phyloP scores from a whole-genome alignment of 1,284 basidiomycete genomes.

The Pholiota adiposa region DNA sequence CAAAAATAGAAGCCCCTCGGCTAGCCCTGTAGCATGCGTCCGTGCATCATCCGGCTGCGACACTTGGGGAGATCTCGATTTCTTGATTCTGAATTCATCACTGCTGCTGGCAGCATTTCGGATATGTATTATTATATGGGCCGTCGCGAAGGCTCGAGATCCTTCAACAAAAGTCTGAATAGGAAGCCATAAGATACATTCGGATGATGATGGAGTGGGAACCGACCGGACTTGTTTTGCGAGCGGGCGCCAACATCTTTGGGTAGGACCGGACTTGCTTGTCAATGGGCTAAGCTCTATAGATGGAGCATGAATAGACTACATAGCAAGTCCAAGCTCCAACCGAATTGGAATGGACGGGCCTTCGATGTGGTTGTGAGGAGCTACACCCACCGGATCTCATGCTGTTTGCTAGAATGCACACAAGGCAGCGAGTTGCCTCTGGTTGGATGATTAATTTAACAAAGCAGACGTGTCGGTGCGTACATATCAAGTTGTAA shows the following conservation, averaged over 20 bases:
- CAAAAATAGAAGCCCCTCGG: neutral
- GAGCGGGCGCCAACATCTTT: neutral
- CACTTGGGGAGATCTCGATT: neutral
- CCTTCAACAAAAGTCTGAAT: neutral
- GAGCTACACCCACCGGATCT: neutral
- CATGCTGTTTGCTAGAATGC: neutral
- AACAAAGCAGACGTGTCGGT: neutral
- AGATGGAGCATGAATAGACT: too few relatives aligned
- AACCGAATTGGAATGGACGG: neutral
- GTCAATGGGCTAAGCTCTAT: too few relatives aligned
- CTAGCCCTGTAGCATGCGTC: slow-evolving; percentile 1
- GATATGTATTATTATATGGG: neutral
- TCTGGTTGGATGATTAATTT: neutral
- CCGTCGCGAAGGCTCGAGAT: slow-evolving; percentile 5
- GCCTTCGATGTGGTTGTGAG: neutral
- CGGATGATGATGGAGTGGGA: neutral
- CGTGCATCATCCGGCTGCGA: slow-evolving; percentile 1
- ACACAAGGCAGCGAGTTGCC: neutral
- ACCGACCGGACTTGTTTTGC: neutral
- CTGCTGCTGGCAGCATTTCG: neutral
- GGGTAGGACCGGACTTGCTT: neutral
- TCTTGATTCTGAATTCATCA: neutral
- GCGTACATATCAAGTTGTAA: too few relatives aligned
- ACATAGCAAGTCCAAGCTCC: neutral
- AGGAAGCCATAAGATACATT: neutral